phyloP scores from a whole-genome alignment of 208 protist genomes.

The Herpetomonas tarakana region DNA sequence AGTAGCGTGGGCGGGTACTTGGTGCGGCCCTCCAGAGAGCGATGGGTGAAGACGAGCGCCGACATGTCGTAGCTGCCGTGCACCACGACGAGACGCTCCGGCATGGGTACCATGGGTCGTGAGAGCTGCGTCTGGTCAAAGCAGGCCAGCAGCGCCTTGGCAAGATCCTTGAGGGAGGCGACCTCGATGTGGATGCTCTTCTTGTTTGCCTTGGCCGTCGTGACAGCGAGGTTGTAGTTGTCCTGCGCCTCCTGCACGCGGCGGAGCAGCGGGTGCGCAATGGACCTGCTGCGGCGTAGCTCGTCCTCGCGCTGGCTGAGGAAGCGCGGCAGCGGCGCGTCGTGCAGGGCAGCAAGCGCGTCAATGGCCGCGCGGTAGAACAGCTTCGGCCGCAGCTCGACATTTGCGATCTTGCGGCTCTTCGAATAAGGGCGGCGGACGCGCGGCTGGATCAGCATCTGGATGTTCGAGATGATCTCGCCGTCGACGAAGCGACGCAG shows the following conservation, averaged over 20 bases:
- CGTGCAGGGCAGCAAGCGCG: conserved; percentile 42
- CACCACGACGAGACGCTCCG: conserved; percentile 43
- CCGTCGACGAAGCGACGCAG: conserved; percentile 63
- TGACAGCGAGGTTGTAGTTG: conserved; percentile 34
- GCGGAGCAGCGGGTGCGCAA: conserved; percentile 38
- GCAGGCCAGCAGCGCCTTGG: conserved; percentile 23
- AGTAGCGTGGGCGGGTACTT: conserved; percentile 70
- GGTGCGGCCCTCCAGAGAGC: conserved; percentile 62
- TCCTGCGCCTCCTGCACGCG: conserved; percentile 35
- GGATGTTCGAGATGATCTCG: conserved; percentile 39
- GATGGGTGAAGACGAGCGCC: conserved; percentile 60
- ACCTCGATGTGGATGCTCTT: conserved; percentile 29
- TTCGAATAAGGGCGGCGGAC: conserved; percentile 70
- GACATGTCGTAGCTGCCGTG: conserved; percentile 64
- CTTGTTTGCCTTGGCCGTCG: not conserved
- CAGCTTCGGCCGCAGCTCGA: conserved; percentile 50
- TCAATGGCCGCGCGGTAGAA: conserved; percentile 56
- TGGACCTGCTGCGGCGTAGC: conserved; percentile 19
- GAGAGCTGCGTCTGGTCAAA: conserved; percentile 57
- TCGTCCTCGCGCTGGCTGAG: conserved; percentile 40
- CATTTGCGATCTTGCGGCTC: conserved; percentile 47
- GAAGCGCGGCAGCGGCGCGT: conserved; percentile 46
- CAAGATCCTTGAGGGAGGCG: conserved; percentile 36
- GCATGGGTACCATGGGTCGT: conserved; percentile 46
- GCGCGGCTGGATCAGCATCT: conserved; percentile 62